These are phyloP conservation scores for Phaeodactylum tricornutum DNA, from an alignment of 108 stramenopile genomes.

Conservation along the genomic window DNA sequence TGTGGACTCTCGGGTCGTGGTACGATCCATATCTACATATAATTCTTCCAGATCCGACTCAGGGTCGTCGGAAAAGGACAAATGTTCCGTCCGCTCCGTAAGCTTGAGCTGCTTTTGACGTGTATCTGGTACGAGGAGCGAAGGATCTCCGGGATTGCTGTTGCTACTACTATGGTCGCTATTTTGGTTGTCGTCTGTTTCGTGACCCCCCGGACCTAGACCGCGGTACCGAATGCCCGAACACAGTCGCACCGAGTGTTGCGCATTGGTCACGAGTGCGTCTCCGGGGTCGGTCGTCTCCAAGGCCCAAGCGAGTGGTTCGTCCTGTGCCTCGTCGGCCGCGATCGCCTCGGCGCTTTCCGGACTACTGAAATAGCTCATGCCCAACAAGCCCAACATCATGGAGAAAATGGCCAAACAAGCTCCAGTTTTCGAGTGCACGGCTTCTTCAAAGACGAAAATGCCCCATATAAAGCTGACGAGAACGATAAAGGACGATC, in stretches of 20 bases:
- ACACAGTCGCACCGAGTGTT: too few relatives aligned
- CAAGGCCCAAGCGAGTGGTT: not conserved
- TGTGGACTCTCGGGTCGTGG: too few relatives aligned
- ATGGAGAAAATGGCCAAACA: constrained; percentile 44
- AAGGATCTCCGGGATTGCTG: too few relatives aligned
- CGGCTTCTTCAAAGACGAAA: constrained; percentile 60
- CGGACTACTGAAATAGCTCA: constrained; percentile 58
- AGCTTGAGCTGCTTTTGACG: not conserved
- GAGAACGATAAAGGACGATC: constrained; percentile 66
- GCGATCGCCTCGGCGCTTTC: not conserved
- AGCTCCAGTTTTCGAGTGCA: constrained; percentile 24
- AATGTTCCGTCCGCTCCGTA: too few relatives aligned
- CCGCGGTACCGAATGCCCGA: too few relatives aligned
- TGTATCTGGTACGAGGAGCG: too few relatives aligned
- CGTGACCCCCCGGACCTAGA: not conserved
- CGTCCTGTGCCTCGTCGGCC: not conserved
- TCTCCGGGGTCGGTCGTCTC: not conserved
- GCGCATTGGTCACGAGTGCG: not conserved
- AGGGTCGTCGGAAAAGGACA: not conserved
- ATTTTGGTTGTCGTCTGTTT: not conserved
- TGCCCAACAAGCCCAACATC: constrained; percentile 58
- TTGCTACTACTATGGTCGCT: not conserved
- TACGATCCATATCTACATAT: too few relatives aligned
- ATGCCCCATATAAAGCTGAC: constrained; percentile 74
- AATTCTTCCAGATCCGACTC: not conserved